Conservation (phyloP, 495 filamentous ascomycete genomes). For the Evernia prunastri region DNA sequence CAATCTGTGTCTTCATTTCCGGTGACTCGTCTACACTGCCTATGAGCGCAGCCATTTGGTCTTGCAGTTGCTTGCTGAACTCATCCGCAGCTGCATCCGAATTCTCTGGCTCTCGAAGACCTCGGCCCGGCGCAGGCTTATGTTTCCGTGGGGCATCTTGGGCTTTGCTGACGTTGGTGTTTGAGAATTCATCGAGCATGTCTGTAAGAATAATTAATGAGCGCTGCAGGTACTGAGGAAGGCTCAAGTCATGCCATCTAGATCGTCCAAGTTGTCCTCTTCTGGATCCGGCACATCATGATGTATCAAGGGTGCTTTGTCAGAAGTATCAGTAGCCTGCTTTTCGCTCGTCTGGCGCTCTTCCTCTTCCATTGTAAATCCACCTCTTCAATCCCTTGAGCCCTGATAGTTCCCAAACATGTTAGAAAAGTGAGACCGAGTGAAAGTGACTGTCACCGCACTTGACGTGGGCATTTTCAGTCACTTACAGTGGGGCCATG, state of each 20-base stretch:
- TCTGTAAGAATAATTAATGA: conserved; percentile 44
- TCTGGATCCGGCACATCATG: conserved; percentile 66
- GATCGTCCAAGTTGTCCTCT: conserved; percentile 83
- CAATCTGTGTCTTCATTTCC: conserved; percentile 81
- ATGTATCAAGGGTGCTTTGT: conserved; percentile 18
- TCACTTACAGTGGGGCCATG: conserved; percentile 1
- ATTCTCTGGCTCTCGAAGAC: conserved; percentile 19
- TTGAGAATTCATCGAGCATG: conserved; percentile 82
- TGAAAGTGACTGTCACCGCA: not conserved
- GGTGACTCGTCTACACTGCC: conserved; percentile 61
- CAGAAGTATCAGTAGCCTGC: not conserved
- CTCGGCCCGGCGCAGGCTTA: conserved; percentile 46
- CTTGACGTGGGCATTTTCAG: conserved; percentile 3
- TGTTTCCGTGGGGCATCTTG: conserved; percentile 20
- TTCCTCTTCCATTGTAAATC: conserved; percentile 26
- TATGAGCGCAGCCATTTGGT: conserved; percentile 69
- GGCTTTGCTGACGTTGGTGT: conserved; percentile 37
- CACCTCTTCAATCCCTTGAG: not conserved
- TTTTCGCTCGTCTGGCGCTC: conserved; percentile 7
- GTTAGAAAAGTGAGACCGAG: not conserved
- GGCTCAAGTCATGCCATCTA: conserved; percentile 60
- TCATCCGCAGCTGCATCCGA: conserved; percentile 40
- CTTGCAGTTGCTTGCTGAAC: conserved; percentile 77
- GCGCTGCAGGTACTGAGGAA: conserved; percentile 1
- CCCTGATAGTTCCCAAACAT: not conserved